Base-by-base conservation (phyloP, 2,329 filamentous ascomycete genomes). In the Plenodomus biglobosus region DNA sequence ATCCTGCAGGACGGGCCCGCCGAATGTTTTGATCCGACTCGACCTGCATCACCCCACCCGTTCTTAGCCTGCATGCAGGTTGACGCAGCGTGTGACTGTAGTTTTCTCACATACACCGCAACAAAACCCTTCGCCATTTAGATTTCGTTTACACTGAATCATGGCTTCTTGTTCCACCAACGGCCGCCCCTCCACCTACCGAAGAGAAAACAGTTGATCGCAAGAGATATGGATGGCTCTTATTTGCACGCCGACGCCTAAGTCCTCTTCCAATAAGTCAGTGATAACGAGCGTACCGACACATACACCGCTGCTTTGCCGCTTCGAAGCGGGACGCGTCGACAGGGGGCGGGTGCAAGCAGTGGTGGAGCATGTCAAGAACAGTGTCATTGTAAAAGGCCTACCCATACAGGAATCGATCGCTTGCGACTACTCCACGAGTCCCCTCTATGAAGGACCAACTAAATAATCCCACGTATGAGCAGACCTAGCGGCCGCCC, bases 61-160 rank as follows among this genome's bases (percentile, higher is more conserved):
- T 50, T 50, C 43, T 38, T 41, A 42, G 41, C 40, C 40, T 43
- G 22, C 43, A 46, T 38, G 41, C 41, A 43, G 32, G 15, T 24
- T 15, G 24, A 20, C 20, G 18, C 4, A 24, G 7, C 8, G 3
- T 8, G 21, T 36, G n/a, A 16, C 27, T 21, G 21, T 5, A 27
- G 10, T 27, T 2, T 32, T 39, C 44, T n/a, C 40, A 40, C 27
- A 40, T 32, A 42, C 21, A 40, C 27, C 6, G 40, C 34, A 32
- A 13, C 22, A 36, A 32, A 19, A 38, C 40, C 17, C 34, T 19
- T 19, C 16, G 15, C 16, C 3, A 6, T 15, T 6, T 22, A 15
- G 19, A 13, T 19, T 8, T 8, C n/a, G 13, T 18, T 5, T 27
- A 38, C 30, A 38, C 41, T 38, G 41, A 32, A 41, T 15, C 18